phyloP scores from a whole-genome alignment of 306 rosid species.

The Fragaria ananassa region DNA sequence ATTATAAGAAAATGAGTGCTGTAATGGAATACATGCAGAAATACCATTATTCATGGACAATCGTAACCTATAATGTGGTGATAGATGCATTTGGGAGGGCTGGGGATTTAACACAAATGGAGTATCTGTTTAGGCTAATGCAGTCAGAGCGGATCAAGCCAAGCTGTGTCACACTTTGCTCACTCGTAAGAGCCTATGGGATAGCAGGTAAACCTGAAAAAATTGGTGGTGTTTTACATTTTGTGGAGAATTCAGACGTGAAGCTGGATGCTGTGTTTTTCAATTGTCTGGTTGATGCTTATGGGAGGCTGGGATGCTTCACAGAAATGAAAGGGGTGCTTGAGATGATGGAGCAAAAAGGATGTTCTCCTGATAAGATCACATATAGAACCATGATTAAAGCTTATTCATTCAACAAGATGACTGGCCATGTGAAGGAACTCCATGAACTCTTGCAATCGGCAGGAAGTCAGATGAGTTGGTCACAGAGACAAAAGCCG shows the following conservation, averaged over 20 bases:
- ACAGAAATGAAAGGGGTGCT: conserved; percentile 76
- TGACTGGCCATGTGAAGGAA: conserved; percentile 66
- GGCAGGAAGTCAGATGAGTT: conserved; percentile 29
- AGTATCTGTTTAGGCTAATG: conserved; percentile 83
- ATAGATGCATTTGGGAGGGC: conserved; percentile 95
- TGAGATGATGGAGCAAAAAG: conserved; percentile 65
- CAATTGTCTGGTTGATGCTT: conserved; percentile 86
- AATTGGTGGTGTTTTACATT: conserved; percentile 55
- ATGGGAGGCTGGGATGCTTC: conserved; percentile 66
- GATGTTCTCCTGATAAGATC: conserved; percentile 75
- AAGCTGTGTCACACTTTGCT: conserved; percentile 87
- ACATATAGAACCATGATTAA: conserved; percentile 89
- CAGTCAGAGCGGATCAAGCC: conserved; percentile 87
- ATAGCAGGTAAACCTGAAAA: conserved; percentile 70
- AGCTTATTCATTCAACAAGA: conserved; percentile 70
- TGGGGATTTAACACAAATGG: conserved; percentile 91
- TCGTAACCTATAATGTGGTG: conserved; percentile 76
- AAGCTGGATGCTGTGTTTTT: conserved; percentile 65
- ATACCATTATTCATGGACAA: conserved; percentile 89
- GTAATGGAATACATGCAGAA: conserved; percentile 97
- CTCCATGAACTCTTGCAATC: conserved; percentile 49
- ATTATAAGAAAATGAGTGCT: conserved; percentile 71
- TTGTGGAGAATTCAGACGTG: conserved; percentile 75
- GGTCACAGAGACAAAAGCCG: conserved; percentile 49
- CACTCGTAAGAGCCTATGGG: conserved; percentile 82